Percentiles rank a stretch among this genome's conserved stretches.
phyloP scores from a whole-genome alignment of 495 filamentous ascomycete species.

The Neurospora hispaniola region DNA sequence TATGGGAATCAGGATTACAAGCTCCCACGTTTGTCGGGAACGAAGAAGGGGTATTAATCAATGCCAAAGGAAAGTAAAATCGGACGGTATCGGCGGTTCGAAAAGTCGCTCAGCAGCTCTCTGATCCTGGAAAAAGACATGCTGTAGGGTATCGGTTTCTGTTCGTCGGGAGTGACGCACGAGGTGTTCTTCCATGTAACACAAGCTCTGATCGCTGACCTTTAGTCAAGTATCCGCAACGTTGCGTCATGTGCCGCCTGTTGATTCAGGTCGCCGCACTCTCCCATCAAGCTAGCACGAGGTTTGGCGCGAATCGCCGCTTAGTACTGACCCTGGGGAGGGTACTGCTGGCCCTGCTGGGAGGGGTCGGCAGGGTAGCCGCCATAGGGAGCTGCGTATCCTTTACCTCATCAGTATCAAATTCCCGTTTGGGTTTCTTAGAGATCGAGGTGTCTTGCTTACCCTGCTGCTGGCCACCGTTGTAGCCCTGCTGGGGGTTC shows the following conservation, averaged over 20 bases:
- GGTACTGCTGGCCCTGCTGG: slow-evolving; percentile 20
- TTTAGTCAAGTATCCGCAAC: background rate
- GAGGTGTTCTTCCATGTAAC: background rate
- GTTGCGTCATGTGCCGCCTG: background rate
- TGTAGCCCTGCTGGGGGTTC: background rate
- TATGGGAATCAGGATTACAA: background rate
- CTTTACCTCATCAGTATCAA: slow-evolving; percentile 2
- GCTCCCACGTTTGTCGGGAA: background rate
- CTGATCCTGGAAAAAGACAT: background rate
- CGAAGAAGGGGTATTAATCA: slow-evolving; percentile 1
- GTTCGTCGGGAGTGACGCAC: background rate
- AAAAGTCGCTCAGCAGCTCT: background rate
- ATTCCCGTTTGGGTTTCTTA: slow-evolving; percentile 11
- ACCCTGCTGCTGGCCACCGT: background rate
- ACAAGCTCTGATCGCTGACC: background rate
- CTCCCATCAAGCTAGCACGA: slow-evolving; percentile 1
- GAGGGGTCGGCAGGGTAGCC: slow-evolving; percentile 29
- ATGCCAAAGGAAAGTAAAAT: background rate
- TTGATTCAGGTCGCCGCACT: background rate
- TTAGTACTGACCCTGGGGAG: slow-evolving; percentile 22
- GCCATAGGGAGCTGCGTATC: slow-evolving; percentile 14
- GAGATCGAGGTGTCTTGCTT: slow-evolving; percentile 13
- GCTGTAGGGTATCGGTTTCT: background rate
- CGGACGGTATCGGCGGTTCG: background rate
- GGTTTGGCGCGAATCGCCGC: background rate